Evolutionary conservation across 129 eudicot genomes (phyloP).

Genomic region (Arctium minus): DNA sequence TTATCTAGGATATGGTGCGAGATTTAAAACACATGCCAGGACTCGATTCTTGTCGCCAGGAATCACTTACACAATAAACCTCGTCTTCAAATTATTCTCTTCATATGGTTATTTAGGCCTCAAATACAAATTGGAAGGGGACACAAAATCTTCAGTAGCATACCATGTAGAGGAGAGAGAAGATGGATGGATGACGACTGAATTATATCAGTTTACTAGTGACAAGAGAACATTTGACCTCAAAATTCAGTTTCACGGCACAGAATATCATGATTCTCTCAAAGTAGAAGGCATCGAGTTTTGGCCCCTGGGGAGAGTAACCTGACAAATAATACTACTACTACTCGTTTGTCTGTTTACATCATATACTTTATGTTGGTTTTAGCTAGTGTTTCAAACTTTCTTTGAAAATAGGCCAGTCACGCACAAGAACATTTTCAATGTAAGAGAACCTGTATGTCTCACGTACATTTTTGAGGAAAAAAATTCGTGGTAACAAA

Average conservation of each 20-base stretch:
- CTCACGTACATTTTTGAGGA: not conserved
- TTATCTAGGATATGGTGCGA: not conserved
- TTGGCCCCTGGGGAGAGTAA: slow-evolving; percentile 7
- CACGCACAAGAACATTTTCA: no score
- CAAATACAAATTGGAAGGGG: slow-evolving; percentile 4
- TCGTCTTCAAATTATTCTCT: not conserved
- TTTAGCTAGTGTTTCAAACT: not conserved
- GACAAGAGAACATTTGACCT: not conserved
- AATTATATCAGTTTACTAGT: slow-evolving; percentile 15
- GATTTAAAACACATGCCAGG: not conserved
- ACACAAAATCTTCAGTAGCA: not conserved
- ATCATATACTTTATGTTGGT: not conserved
- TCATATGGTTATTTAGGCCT: not conserved
- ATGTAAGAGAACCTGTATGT: no score
- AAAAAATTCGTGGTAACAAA: no score
- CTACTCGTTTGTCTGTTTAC: not conserved
- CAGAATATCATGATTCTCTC: accelerated
- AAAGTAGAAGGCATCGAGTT: slow-evolving; percentile 14
- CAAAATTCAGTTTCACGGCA: not conserved
- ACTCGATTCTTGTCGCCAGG: slow-evolving; percentile 1
- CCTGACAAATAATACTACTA: not conserved
- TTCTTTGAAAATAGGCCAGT: no score
- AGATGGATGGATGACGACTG: not conserved
- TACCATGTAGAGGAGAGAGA: not conserved
- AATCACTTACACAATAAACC: not conserved